phyloP scores from a whole-genome alignment of 352 stramenopile genomes.

The Thalassiosira delicatula region DNA sequence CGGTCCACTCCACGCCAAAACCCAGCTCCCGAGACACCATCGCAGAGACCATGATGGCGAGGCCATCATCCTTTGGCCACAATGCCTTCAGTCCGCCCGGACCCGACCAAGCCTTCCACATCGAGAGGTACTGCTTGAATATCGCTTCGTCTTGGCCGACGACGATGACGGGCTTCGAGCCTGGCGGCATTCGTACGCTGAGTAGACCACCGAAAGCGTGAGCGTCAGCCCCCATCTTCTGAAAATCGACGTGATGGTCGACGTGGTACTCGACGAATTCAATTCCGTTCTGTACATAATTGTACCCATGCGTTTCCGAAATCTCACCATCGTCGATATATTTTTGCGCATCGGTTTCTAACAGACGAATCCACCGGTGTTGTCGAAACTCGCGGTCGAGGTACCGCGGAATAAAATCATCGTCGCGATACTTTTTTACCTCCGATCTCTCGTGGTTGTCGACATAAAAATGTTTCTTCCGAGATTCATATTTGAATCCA shows the following conservation, averaged over 20 bases:
- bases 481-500: not conserved
- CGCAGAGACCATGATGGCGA: slow-evolving; percentile 30
- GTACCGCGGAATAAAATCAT: not conserved
- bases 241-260: not conserved
- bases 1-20: too few species aligned
- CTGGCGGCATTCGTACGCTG: not conserved
- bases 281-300: not conserved
- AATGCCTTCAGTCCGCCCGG: slow-evolving; percentile 14
- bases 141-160: not conserved
- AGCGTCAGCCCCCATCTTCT: not conserved
- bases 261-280: not conserved
- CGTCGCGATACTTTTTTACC: not conserved
- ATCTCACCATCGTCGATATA: not conserved
- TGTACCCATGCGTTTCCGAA: not conserved
- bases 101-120: slow-evolving; percentile 1
- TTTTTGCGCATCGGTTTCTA: not conserved
- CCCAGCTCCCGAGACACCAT: slow-evolving; percentile 36
- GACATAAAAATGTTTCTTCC: slow-evolving; percentile 6
- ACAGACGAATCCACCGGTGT: not conserved
- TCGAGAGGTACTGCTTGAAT: not conserved
- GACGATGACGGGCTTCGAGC: not conserved
- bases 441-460: not conserved
- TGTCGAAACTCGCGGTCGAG: not conserved
- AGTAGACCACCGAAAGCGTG: not conserved
- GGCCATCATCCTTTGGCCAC: slow-evolving; percentile 29